Base-by-base conservation (phyloP, 345 rosid genomes). In the Pugionium cornutum region DNA sequence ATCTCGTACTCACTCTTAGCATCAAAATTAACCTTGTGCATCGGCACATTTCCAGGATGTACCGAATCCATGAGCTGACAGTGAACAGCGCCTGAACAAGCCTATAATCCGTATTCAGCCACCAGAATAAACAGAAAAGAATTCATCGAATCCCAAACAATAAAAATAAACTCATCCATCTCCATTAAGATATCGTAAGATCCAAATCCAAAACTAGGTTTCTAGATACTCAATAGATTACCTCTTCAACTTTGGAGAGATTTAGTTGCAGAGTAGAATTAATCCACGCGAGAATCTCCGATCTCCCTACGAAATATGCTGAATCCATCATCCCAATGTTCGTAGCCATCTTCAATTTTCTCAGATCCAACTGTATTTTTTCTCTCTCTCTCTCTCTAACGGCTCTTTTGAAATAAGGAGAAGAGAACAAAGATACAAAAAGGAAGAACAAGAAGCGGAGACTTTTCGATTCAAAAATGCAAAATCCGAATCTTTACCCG, bases 161-260 rank as follows among this genome's bases (percentile, higher is more conserved):
- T n/a, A n/a, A n/a, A n/a, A n/a, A n/a, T n/a, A n/a, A n/a, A n/a
- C n/a, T n/a, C n/a, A n/a, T n/a, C n/a, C n/a, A n/a, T n/a, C n/a
- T n/a, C n/a, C n/a, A n/a, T n/a, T n/a, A n/a, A n/a, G n/a, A 41
- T 9, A 55, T n/a, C 32, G 6, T 26, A 55, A 51, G 31, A 72
- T 46, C 61, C 1, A 0, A 44, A 7, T 63, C 32, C 29, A 40
- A 46, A 42, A 8, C 10, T 57, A 26, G 30, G 2, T n/a, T 49
- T 28, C 0, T 18, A 33, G 11, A 41, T 9, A 7, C 3, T 32
- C 33, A 3, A 51, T 33, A 41, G 46, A 44, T 44, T 64, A 87
- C 97, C 92, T 94, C 99, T 87, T 90, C 99, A 47, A 94, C 99
- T 85, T 85, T 94, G 72, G 97, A 83, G 77, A 94, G 86, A 65